Percentiles rank a stretch among this genome's conserved stretches.
These are phyloP conservation scores for Tilletia setariae DNA, from an alignment of 1,284 basidiomycete species.

Conservation along the genomic window DNA sequence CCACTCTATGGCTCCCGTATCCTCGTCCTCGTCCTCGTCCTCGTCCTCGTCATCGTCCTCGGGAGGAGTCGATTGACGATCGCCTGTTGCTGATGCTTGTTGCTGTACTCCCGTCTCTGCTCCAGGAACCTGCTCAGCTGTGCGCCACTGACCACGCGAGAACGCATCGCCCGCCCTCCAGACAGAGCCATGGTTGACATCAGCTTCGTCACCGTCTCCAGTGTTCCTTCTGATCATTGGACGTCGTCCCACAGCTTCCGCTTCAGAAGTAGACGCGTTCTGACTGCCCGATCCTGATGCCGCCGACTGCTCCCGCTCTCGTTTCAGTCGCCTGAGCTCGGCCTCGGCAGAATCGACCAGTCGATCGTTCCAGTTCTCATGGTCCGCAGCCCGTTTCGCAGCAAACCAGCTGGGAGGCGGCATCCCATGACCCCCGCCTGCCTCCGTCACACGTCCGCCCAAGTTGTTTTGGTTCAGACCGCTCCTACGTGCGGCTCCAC, in stretches of 20 bases:
- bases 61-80: neutral
- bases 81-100: neutral
- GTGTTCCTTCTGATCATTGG: too few relatives aligned
- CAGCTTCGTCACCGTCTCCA: neutral
- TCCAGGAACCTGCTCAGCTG: neutral
- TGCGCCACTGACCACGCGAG: conserved; percentile 5
- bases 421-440: neutral
- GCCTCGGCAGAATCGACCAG: neutral
- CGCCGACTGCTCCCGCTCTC: neutral
- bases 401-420: conserved; percentile 6
- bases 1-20: neutral
- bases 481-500: neutral
- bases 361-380: conserved; percentile 1
- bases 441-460: neutral
- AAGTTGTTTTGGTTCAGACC: neutral
- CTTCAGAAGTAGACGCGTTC: neutral
- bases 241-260: neutral
- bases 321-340: neutral
- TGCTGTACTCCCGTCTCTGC: neutral
- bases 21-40: neutral
- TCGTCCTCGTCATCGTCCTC: neutral
- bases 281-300: neutral
- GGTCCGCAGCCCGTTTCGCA: neutral
- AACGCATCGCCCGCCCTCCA: neutral
- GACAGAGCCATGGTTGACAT: conserved; percentile 1